A percentile compares a stretch with the other conserved stretches of the same genome.
phyloP scores from a whole-genome alignment of 352 stramenopile species.

The Phytopythium montanum region DNA sequence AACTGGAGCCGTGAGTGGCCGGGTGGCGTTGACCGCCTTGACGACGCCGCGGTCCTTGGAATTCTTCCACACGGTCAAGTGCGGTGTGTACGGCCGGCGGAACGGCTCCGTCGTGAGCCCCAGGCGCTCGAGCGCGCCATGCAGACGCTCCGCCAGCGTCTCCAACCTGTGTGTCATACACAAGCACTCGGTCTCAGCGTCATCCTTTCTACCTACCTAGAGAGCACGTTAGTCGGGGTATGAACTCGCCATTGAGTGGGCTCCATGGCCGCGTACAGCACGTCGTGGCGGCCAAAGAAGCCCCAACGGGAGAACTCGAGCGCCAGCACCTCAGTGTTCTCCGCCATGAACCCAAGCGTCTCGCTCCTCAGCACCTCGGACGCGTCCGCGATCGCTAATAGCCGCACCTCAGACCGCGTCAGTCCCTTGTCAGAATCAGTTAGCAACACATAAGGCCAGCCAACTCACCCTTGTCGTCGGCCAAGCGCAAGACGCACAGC shows the following conservation, averaged over 20 bases:
- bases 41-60: constrained; percentile 23
- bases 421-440: background rate
- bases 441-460: too few relatives aligned
- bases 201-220: too few relatives aligned
- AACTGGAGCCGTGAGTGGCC: constrained; percentile 9
- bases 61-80: constrained; percentile 50
- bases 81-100: constrained; percentile 29
- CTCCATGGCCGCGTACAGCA: too few relatives aligned
- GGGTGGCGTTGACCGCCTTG: constrained; percentile 18
- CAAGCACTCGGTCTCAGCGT: too few relatives aligned
- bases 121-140: constrained; percentile 15
- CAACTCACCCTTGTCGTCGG: constrained; percentile 26
- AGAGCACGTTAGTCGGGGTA: constrained; percentile 9
- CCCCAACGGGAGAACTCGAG: constrained; percentile 26
- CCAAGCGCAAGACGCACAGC: constrained; percentile 34
- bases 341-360: constrained; percentile 11
- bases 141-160: constrained; percentile 22
- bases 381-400: constrained; percentile 21
- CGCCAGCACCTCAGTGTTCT: constrained; percentile 4
- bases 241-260: too few relatives aligned
- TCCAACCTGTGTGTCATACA: too few relatives aligned
- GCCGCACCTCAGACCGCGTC: too few relatives aligned
- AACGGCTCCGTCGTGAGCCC: constrained; percentile 30
- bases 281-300: constrained; percentile 38
- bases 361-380: constrained; percentile 17